phyloP scores from a whole-genome alignment of 2,329 filamentous ascomycete species.

The Colletotrichum kahawae region DNA sequence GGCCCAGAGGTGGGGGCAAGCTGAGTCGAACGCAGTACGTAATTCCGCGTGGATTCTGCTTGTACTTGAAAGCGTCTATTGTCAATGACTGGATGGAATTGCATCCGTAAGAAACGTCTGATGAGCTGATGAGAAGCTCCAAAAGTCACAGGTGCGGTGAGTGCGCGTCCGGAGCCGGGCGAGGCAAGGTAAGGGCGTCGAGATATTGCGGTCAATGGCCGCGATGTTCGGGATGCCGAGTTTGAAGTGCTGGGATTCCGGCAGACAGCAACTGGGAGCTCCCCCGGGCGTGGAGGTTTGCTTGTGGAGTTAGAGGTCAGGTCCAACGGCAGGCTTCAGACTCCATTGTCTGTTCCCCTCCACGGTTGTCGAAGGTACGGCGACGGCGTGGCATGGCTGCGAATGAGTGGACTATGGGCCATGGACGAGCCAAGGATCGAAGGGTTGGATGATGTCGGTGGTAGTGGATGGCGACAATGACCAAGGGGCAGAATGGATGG shows the following conservation, averaged over 20 bases:
- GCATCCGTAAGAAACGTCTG: background rate
- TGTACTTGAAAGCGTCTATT: background rate
- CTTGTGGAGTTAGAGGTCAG: background rate
- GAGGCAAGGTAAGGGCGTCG: background rate
- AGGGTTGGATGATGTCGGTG: conserved; percentile 1
- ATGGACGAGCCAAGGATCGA: background rate
- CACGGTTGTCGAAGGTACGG: background rate
- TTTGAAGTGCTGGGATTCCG: background rate
- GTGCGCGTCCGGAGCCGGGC: background rate
- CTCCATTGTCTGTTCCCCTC: background rate
- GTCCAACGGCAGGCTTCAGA: background rate
- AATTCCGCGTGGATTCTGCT: background rate
- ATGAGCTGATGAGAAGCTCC: background rate
- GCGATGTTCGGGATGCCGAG: background rate
- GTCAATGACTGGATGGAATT: background rate
- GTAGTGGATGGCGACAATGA: background rate
- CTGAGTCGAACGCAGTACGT: conserved; percentile 8
- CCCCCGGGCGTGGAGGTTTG: background rate
- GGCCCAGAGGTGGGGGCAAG: conserved; percentile 3
- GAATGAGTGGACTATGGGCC: background rate
- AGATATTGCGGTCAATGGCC: background rate
- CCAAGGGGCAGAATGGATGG: background rate
- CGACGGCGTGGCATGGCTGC: background rate
- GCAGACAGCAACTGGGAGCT: background rate
- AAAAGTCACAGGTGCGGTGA: background rate